Percentiles rank a stretch among this genome's conserved stretches.
phyloP scores from a whole-genome alignment of 2,329 filamentous ascomycete genomes.

The Aspergillus persii region DNA sequence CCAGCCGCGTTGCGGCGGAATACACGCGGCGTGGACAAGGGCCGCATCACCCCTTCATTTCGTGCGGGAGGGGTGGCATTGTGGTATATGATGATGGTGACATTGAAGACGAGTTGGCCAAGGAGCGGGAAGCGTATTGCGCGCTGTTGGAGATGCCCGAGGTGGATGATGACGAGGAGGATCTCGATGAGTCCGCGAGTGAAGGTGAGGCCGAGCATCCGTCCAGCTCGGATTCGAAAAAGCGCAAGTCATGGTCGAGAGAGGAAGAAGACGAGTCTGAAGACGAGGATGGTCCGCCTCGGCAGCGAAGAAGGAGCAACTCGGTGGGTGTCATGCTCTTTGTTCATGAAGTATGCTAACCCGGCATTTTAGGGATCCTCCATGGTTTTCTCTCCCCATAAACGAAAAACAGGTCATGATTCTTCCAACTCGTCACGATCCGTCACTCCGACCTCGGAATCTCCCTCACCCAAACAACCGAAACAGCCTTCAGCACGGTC shows the following conservation, averaged over 20 bases:
- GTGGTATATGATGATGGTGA: conserved; percentile 96
- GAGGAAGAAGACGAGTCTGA: conserved; percentile 63
- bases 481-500: conserved; percentile 68
- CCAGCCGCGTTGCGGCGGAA: conserved; percentile 46
- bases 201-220: conserved; percentile 55
- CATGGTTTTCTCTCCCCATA: conserved; percentile 43
- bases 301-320: conserved; percentile 81
- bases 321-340: conserved; percentile 55
- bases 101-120: conserved; percentile 74
- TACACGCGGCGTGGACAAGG: conserved; percentile 67
- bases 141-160: conserved; percentile 90
- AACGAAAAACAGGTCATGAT: conserved; percentile 36
- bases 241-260: conserved; percentile 78
- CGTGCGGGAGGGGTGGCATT: conserved; percentile 77
- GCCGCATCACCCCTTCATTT: conserved; percentile 69
- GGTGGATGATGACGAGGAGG: conserved; percentile 73
- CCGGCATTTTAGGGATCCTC: conserved; percentile 36
- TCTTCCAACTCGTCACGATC: conserved; percentile 48
- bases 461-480: conserved; percentile 40
- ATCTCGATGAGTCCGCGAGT: conserved; percentile 59
- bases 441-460: conserved; percentile 43
- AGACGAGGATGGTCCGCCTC: conserved; percentile 72
- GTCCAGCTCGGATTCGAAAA: conserved; percentile 50
- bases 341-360: conserved; percentile 1
- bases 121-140: conserved; percentile 78